phyloP scores from a whole-genome alignment of 768 basidiomycete genomes.

The Mycena chlorophos region DNA sequence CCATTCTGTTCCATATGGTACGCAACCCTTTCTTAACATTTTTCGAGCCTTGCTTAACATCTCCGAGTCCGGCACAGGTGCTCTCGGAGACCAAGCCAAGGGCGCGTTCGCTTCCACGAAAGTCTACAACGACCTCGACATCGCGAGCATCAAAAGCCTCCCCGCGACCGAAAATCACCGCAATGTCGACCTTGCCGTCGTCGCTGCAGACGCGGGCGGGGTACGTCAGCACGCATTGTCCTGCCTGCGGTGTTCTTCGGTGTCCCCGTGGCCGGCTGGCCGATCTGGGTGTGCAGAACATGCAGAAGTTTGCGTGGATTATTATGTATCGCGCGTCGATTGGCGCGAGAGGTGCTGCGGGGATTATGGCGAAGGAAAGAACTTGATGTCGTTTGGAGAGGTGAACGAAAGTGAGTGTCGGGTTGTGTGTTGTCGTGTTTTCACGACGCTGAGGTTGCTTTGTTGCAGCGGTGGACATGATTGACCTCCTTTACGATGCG shows the following conservation, averaged over 20 bases:
- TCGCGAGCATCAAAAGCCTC: conserved; percentile 44
- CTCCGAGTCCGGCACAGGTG: conserved; percentile 30
- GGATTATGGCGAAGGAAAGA: conserved; percentile 6
- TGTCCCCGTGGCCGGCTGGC: conserved; percentile 34
- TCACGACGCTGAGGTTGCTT: background rate
- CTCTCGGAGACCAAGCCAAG: conserved; percentile 42
- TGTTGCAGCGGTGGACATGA: conserved; percentile 6
- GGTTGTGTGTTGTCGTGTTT: background rate
- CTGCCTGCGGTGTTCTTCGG: conserved; percentile 8
- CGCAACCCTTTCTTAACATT: background rate
- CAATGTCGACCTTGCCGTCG: conserved; percentile 47
- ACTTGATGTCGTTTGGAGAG: conserved; percentile 6
- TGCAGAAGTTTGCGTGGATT: background rate
- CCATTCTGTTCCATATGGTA: conserved; percentile 21
- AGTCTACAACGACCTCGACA: conserved; percentile 52
- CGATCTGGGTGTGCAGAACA: conserved; percentile 37
- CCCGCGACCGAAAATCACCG: conserved; percentile 49
- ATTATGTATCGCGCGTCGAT: background rate
- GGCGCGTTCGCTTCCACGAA: conserved; percentile 40
- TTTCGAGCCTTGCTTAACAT: background rate
- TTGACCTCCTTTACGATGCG: conserved; percentile 4
- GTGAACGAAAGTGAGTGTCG: conserved; percentile 12
- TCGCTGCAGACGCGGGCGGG: conserved; percentile 43
- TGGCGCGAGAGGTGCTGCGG: conserved; percentile 6
- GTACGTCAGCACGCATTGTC: conserved; percentile 8